A percentile compares a stretch with the other conserved stretches of the same genome.
Evolutionary conservation across 192 early-diverging fungal genomes (phyloP).

Genomic region (Ambispora gerdemannii): DNA sequence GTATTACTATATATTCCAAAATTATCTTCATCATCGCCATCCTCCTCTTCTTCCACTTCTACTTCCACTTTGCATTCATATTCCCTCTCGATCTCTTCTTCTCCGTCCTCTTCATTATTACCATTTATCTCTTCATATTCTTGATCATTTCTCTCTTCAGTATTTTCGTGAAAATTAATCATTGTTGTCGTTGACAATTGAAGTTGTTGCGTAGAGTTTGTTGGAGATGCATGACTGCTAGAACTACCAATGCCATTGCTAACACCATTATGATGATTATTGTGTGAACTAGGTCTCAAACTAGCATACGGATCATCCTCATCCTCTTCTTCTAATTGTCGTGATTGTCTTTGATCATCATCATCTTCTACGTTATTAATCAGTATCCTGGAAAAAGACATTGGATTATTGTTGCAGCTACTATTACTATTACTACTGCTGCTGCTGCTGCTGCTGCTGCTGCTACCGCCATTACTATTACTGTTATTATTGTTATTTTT

Average conservation of each 20-base stretch:
- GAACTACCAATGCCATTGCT: too few species aligned
- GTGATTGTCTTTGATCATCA: too few species aligned
- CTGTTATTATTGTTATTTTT: slow-evolving; percentile 6
- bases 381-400: neutral
- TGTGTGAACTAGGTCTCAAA: slow-evolving; percentile 16
- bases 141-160: too few species aligned
- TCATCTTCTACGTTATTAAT: too few species aligned
- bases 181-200: too few species aligned
- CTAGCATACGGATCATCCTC: neutral
- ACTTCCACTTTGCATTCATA: neutral
- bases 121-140: too few species aligned
- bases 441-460: neutral
- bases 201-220: too few species aligned
- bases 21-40: slow-evolving; percentile 13
- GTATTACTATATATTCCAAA: too few species aligned
- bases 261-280: slow-evolving; percentile 1
- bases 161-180: too few species aligned
- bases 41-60: neutral
- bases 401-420: neutral
- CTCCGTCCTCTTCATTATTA: slow-evolving; percentile 23
- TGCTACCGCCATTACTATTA: neutral
- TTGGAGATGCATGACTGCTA: too few species aligned
- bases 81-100: neutral
- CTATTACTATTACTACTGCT: neutral
- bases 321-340: too few species aligned